phyloP scores from a whole-genome alignment of 2,329 filamentous ascomycete genomes.

The Coniochaeta prunicola region DNA sequence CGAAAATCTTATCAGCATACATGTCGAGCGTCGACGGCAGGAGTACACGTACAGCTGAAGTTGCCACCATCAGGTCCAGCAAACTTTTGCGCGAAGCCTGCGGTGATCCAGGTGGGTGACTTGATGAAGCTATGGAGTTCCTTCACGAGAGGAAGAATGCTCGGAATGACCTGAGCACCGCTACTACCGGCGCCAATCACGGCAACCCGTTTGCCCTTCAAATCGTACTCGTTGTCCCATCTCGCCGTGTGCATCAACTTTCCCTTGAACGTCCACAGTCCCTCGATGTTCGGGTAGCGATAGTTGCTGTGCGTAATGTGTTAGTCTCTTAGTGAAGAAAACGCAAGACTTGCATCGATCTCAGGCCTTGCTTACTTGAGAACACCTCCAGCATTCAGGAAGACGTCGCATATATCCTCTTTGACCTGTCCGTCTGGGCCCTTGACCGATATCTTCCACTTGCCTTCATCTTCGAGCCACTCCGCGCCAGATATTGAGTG shows the following conservation, averaged over 20 bases:
- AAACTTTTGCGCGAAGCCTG: conserved; percentile 4
- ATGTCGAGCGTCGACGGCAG: background rate
- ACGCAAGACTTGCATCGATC: background rate
- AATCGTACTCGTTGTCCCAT: conserved; percentile 8
- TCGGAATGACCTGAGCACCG: conserved; percentile 4
- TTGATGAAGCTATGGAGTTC: conserved; percentile 4
- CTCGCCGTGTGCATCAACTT: conserved; percentile 16
- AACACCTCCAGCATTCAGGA: conserved; percentile 4
- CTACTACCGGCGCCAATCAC: conserved; percentile 5
- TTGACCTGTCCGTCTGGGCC: background rate
- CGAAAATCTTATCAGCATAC: background rate
- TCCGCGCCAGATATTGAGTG: conserved; percentile 13
- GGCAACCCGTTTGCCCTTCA: conserved; percentile 4
- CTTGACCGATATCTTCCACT: conserved; percentile 5
- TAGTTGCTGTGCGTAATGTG: background rate
- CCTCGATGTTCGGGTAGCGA: conserved; percentile 16
- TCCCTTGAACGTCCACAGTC: conserved; percentile 15
- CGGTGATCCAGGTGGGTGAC: conserved; percentile 7
- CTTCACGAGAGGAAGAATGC: conserved; percentile 2
- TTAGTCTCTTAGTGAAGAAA: background rate
- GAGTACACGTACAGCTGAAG: conserved; percentile 5
- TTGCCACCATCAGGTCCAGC: conserved; percentile 5
- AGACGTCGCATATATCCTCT: conserved; percentile 3
- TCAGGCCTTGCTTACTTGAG: background rate
- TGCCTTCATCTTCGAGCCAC: conserved; percentile 8